A percentile compares a stretch with the other conserved stretches of the same genome.
Conservation (phyloP, 331 rosid species). For the Telfairia occidentalis region DNA sequence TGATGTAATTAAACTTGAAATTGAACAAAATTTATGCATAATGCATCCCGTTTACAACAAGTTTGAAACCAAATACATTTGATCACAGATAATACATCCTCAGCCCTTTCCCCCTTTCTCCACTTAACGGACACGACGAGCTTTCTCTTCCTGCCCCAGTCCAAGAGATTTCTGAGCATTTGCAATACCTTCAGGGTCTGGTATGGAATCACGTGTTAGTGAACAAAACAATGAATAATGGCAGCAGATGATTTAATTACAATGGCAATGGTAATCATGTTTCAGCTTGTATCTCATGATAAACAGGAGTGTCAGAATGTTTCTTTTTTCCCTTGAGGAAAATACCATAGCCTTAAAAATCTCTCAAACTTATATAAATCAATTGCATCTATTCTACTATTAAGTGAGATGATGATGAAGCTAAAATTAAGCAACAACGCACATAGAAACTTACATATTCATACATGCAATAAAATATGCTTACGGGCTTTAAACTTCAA, state of each 20-base stretch:
- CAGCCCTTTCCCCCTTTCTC: not conserved
- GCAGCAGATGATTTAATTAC: not conserved
- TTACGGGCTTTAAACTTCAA: not conserved
- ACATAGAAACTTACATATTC: not conserved
- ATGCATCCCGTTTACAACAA: not conserved
- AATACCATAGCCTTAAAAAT: not conserved
- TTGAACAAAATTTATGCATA: conserved; percentile 5
- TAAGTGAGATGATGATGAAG: not conserved
- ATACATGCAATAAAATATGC: not conserved
- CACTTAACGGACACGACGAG: conserved; percentile 23
- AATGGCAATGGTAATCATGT: not conserved
- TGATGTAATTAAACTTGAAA: not conserved
- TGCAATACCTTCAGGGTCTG: conserved; percentile 54
- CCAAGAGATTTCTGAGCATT: conserved; percentile 49
- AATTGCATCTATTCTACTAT: not conserved
- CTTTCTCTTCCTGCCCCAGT: conserved; percentile 47
- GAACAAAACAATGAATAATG: not conserved
- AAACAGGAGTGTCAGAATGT: not conserved
- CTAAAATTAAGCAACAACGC: not conserved
- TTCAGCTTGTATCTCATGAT: not conserved
- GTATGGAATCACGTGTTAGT: not conserved
- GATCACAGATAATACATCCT: not conserved
- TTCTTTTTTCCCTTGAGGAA: not conserved
- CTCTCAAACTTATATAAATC: not conserved
- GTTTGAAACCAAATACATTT: conserved; percentile 1